phyloP scores from a whole-genome alignment of 306 rosid species.

The Cicer yamashitae region DNA sequence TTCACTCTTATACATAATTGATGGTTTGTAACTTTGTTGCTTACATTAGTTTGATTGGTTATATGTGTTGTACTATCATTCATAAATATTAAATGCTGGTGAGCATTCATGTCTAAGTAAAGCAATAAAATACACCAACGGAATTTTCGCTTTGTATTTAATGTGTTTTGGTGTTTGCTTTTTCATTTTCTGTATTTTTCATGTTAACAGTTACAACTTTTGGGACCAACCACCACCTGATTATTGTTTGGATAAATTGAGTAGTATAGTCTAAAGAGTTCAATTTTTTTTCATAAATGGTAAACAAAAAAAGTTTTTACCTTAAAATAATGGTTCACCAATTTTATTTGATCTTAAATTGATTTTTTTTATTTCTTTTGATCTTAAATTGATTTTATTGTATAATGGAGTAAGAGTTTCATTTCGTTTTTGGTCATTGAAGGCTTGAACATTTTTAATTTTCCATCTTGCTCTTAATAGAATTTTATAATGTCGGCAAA shows the following conservation, averaged over 20 bases:
- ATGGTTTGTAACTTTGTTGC: constrained; percentile 1
- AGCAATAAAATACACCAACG: constrained; percentile 4
- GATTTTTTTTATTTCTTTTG: not conserved
- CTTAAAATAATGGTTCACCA: no score
- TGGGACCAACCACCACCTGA: no score
- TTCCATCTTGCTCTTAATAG: not conserved
- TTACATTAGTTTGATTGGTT: constrained; percentile 9
- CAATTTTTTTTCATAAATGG: no score
- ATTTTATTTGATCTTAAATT: no score
- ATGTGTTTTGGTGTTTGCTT: not conserved
- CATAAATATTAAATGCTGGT: not conserved
- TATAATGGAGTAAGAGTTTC: not conserved
- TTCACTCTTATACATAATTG: not conserved
- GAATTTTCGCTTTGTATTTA: constrained; percentile 22
- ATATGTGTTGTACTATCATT: constrained; percentile 15
- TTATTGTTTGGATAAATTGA: no score
- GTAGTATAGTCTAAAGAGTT: no score
- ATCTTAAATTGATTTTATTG: not conserved
- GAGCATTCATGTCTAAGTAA: constrained; percentile 7
- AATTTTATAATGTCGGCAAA: not conserved
- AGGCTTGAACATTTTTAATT: not conserved
- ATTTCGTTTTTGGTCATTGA: not conserved
- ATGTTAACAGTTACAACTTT: no score
- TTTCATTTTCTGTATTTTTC: constrained; percentile 13
- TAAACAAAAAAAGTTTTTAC: no score